Evolutionary conservation across 2,329 filamentous ascomycete species (phyloP), one percentile per base, ranked within the genome.

Genomic region (Fusarium tjaetaba): DNA sequence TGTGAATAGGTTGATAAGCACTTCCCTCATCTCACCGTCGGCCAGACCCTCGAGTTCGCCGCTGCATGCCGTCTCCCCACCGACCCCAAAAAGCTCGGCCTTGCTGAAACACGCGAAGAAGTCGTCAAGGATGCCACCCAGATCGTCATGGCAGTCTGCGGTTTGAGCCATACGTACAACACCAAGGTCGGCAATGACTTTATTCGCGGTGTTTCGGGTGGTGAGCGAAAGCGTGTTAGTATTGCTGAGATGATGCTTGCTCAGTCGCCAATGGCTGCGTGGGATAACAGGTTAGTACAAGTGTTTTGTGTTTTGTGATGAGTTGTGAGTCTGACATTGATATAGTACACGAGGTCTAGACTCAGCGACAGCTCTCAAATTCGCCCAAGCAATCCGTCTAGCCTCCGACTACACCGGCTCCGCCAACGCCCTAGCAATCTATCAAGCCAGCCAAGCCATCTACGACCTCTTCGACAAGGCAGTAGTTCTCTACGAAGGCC

Each of bases 181-280:
- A 95, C 93, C 11, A 92, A 91, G 75, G 91, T 95, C 18, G 93
- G 93, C 13, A 90, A 94, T 68, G 92, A 94, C 74, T 90, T 92
- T 48, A 86, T 95, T 16, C 89, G 92, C 3, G 93, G 93, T 55
- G 88, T 93, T 1, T 91, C 88, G 13, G 92, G 92, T 32, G 92
- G 92, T 42, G 92, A 94, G 80, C 86, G 91, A 63, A 95, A 96
- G 84, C 90, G 94, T 79, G 94, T 97, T 10, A 93, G 91, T 49
- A 94, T 96, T 70, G 93, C 92, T 2, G 94, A 96, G 81, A 94
- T 93, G 73, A 88, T 92, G 68, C 84, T 95, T 16, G 91, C 91
- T 22, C 85, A 86, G 39, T 88, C 89, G 0, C 87, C 87, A 0
- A 80, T 90, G 45, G 80, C 77, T 11, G 83, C 82, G 1, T 96